Conservation (phyloP, 768 basidiomycete genomes). For the Termitomyces sp. region DNA sequence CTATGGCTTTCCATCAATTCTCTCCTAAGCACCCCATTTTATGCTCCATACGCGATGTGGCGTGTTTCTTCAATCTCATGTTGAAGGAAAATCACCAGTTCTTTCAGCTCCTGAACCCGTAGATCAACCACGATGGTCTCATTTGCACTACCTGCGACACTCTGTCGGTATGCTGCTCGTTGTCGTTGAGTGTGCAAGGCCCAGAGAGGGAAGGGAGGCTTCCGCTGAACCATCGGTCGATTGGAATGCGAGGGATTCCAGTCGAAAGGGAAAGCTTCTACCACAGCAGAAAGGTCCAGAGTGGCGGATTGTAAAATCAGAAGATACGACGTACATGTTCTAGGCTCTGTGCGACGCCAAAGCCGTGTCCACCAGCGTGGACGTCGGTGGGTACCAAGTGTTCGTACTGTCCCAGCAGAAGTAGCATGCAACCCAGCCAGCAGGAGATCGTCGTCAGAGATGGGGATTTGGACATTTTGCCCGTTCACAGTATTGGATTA, state of each 20-base stretch:
- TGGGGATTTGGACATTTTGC: background rate
- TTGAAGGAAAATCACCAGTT: background rate
- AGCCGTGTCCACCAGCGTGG: background rate
- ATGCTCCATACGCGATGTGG: background rate
- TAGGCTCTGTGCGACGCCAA: too few species aligned
- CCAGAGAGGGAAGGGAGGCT: too few species aligned
- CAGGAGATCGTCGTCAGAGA: background rate
- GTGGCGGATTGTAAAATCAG: background rate
- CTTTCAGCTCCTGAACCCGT: background rate
- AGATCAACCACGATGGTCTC: background rate
- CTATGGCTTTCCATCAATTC: background rate
- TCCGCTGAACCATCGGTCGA: too few species aligned
- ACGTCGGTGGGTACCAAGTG: background rate
- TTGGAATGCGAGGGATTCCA: too few species aligned
- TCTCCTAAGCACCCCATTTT: background rate
- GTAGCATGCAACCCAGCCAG: background rate
- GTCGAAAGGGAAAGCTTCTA: too few species aligned
- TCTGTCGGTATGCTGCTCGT: background rate
- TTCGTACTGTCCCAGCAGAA: background rate
- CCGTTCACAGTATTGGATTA: background rate
- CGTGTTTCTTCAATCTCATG: background rate
- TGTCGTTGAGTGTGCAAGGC: too few species aligned
- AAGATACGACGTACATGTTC: too few species aligned
- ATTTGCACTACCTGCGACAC: background rate
- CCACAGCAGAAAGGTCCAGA: background rate